Conservation (phyloP, 805 yeast genomes). For the Candida krabiensis region DNA sequence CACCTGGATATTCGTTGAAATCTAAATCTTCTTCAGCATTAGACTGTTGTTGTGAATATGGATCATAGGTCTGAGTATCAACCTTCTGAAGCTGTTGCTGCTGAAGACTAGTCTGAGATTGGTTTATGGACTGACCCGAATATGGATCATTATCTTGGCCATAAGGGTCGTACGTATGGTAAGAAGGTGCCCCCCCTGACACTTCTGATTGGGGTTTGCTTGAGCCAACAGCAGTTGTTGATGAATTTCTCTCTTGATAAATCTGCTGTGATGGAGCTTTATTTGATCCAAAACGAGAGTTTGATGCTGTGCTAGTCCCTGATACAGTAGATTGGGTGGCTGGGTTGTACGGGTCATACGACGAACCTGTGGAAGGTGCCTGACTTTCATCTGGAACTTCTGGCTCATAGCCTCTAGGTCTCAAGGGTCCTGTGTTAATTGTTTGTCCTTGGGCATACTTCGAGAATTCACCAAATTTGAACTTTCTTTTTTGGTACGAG, state of each 20-base stretch:
- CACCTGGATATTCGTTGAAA: constrained; percentile 30
- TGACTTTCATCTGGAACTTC: constrained; percentile 9
- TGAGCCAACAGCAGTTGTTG: constrained; percentile 9
- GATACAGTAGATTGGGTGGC: constrained; percentile 24
- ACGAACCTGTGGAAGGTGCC: constrained; percentile 12
- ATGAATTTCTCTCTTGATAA: constrained; percentile 1
- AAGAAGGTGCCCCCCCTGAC: constrained; percentile 18
- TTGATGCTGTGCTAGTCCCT: constrained; percentile 14
- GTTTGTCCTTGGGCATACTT: constrained; percentile 44
- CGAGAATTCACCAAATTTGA: constrained; percentile 49
- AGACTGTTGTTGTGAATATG: constrained; percentile 24
- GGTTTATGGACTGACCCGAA: constrained; percentile 8
- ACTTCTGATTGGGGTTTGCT: background rate
- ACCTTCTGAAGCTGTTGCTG: constrained; percentile 4
- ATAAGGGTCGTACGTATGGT: constrained; percentile 29
- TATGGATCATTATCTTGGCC: constrained; percentile 16
- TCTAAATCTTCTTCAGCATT: constrained; percentile 20
- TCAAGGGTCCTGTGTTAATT: constrained; percentile 15
- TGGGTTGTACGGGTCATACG: constrained; percentile 21
- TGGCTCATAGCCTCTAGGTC: constrained; percentile 22
- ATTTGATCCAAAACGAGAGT: constrained; percentile 2
- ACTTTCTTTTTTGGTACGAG: constrained; percentile 31
- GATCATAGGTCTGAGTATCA: constrained; percentile 16
- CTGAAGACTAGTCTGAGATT: background rate
- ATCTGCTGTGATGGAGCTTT: background rate